phyloP scores from a whole-genome alignment of 208 protist genomes.

The Acanthamoeba rhysodes region DNA sequence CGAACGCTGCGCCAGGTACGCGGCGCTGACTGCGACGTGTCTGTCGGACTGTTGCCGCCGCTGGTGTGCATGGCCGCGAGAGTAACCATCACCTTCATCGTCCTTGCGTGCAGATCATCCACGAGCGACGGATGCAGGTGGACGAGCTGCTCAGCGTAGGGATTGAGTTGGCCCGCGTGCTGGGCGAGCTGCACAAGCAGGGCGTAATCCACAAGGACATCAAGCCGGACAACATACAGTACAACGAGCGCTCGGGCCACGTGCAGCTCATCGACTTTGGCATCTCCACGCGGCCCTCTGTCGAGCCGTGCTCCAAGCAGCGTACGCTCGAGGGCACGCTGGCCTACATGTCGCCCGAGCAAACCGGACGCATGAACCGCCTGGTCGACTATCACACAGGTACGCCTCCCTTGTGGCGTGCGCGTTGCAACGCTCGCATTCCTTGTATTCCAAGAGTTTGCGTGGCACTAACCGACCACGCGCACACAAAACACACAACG shows the following conservation, averaged over 20 bases:
- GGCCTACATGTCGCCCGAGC: neutral
- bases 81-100: neutral
- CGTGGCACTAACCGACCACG: neutral
- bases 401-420: neutral
- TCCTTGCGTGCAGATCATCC: neutral
- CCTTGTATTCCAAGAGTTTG: neutral
- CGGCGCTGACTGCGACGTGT: slow-evolving; percentile 27
- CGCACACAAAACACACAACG: neutral
- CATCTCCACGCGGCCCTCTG: slow-evolving; percentile 3
- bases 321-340: neutral
- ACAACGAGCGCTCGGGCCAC: neutral
- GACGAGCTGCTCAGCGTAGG: slow-evolving; percentile 20
- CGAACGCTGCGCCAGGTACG: neutral
- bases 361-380: slow-evolving; percentile 30
- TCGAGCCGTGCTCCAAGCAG: neutral
- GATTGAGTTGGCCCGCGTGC: slow-evolving; percentile 47
- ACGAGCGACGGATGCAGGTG: neutral
- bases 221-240: slow-evolving; percentile 73
- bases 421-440: neutral
- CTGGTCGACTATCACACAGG: slow-evolving; percentile 25
- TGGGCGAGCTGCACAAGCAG: slow-evolving; percentile 64
- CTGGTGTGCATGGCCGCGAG: neutral
- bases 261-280: slow-evolving; percentile 72
- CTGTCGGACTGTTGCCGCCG: neutral
- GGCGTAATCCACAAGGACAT: slow-evolving; percentile 74